A percentile compares a stretch with the other conserved stretches of the same genome.
Conservation (phyloP, 116 monocot genomes). For the Trichopus zeylanicus region DNA sequence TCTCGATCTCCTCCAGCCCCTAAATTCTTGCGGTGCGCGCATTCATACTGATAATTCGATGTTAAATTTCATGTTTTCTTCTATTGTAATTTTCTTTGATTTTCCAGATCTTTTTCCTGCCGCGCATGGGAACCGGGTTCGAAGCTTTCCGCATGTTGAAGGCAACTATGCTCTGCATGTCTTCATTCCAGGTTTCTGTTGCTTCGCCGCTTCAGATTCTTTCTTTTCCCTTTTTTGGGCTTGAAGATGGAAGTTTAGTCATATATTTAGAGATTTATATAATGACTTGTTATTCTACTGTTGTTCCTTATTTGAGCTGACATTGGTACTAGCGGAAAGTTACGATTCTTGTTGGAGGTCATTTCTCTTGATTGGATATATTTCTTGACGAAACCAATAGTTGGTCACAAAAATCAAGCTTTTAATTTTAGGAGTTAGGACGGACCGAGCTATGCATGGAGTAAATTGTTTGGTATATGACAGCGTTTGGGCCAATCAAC, state of each 20-base stretch:
- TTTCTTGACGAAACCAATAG: no score
- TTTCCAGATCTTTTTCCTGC: constrained; percentile 26
- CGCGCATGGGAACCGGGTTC: constrained; percentile 42
- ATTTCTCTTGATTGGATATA: no score
- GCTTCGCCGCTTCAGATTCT: not conserved
- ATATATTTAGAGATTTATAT: not conserved
- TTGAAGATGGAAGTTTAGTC: no score
- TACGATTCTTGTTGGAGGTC: no score
- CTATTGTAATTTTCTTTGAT: not conserved
- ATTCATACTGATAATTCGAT: not conserved
- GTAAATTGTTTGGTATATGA: no score
- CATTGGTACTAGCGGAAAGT: no score
- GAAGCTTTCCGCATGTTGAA: constrained; percentile 85
- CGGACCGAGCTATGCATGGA: no score
- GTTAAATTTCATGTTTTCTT: not conserved
- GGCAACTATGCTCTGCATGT: constrained; percentile 92
- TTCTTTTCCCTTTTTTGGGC: not conserved
- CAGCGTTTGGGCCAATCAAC: no score
- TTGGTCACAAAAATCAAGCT: no score
- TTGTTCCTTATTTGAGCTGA: no score
- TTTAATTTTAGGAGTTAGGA: no score
- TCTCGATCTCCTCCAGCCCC: constrained; percentile 33
- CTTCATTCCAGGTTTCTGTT: constrained; percentile 57
- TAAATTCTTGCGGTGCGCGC: constrained; percentile 19
- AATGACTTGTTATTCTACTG: no score